Evolutionary conservation across 805 yeast genomes (phyloP), one percentile per base, ranked within the genome.

Genomic region (Zygosaccharomyces bisporus): DNA sequence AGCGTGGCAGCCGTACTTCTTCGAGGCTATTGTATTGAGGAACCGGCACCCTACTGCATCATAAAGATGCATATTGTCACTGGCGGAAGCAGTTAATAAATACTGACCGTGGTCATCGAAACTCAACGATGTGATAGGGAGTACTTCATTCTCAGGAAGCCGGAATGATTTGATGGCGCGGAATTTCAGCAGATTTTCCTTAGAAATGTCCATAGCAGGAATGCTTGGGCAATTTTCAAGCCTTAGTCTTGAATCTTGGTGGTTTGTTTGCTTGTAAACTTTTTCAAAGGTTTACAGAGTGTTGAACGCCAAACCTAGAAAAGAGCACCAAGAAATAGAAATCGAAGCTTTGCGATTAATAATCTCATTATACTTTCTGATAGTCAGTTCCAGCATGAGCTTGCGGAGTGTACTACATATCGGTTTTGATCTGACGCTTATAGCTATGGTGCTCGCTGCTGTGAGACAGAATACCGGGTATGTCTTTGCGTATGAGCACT

Each of bases 1-100:
- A 30, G 86, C 66, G 57, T 87, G 89, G 45, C 89, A 86, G 1
- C 99, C 99, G 56, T 93, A 93, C 60, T 93, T 93, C 67, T 89
- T 90, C 21, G 93, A 82, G 47, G 78, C 82, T 6, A 86, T 75
- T 3, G 88, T 78, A 54, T 82, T 85, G 34, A 74, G 56, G 50
- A 80, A 84, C 43, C 75, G 71, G 4, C 96, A 97, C 25, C 76
- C 67, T 14, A 76, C 69, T n/a, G 75, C 70, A 65, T 91, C 95
- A 62, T 88, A 91, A 14, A 93, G 68, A 56, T 88, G 95, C 55
- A 93, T 80, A 19, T 85, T 73, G 58, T 87, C 91, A 66, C 86
- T 95, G 5, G 81, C 79, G 3, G 95, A 88, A 0, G 93, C 71
- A 1, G 95, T 75, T 25, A 93, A 65, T 25, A 86, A 70, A 61